phyloP scores from a whole-genome alignment of 164 flowering plant species.

The Stephania japonica region DNA sequence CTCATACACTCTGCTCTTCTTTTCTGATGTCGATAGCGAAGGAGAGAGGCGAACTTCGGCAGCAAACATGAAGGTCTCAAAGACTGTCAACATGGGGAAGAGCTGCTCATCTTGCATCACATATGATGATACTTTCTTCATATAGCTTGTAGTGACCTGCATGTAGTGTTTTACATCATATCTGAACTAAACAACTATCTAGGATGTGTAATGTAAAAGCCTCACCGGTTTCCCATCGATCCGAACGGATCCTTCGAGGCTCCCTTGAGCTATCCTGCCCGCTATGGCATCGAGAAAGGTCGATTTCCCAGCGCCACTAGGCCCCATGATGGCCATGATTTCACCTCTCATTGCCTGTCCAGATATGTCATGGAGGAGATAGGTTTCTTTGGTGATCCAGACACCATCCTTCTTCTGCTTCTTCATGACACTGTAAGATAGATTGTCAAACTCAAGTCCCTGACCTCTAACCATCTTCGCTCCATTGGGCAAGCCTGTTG shows the following conservation, averaged over 20 bases:
- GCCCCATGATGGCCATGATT: conserved; percentile 72
- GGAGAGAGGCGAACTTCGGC: conserved; percentile 82
- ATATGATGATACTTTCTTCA: conserved; percentile 75
- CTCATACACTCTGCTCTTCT: conserved; percentile 54
- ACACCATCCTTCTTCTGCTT: conserved; percentile 66
- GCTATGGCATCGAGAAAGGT: conserved; percentile 80
- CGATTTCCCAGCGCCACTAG: conserved; percentile 85
- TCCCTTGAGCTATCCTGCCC: conserved; percentile 68
- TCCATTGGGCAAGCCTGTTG: neutral
- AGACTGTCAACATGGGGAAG: conserved; percentile 73
- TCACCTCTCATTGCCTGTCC: conserved; percentile 76
- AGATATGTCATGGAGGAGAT: conserved; percentile 65
- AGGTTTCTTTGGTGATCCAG: conserved; percentile 66
- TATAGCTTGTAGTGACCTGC: conserved; percentile 68
- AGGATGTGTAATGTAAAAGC: neutral
- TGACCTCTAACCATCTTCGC: conserved; percentile 37
- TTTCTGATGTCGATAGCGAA: conserved; percentile 56
- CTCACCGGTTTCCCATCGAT: conserved; percentile 55
- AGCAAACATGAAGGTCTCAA: conserved; percentile 77
- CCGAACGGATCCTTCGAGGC: conserved; percentile 69
- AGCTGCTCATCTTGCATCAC: conserved; percentile 92
- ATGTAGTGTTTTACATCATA: neutral
- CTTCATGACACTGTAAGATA: conserved; percentile 70
- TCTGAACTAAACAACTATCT: neutral
- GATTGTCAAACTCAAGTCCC: conserved; percentile 58